Percentiles rank a stretch among this genome's conserved stretches.
These are phyloP conservation scores for Capsicum chinense DNA, from an alignment of 257 asterid species.

Conservation along the genomic window DNA sequence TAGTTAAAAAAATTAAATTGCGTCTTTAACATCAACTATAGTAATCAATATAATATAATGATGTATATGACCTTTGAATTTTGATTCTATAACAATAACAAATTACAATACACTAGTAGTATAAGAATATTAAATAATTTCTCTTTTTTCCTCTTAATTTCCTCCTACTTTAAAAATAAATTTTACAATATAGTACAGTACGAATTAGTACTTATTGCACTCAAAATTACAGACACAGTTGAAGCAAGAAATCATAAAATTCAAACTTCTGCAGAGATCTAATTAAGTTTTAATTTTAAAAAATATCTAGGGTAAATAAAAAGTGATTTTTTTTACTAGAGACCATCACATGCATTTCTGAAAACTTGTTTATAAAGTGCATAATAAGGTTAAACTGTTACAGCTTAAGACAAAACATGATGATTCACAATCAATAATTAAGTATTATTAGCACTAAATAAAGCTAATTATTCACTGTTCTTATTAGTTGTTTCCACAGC, in stretches of 20 bases:
- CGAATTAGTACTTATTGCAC: conserved; percentile 12
- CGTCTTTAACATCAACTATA: background rate
- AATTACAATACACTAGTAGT: background rate
- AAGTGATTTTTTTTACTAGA: background rate
- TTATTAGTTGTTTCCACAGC: conserved; percentile 24
- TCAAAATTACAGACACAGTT: conserved; percentile 9
- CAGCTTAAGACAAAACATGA: conserved; percentile 44
- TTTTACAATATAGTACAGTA: conserved; percentile 10
- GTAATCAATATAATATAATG: background rate
- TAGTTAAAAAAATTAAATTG: background rate
- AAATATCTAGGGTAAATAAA: background rate
- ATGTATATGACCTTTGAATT: background rate
- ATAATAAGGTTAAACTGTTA: conserved; percentile 8
- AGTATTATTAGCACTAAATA: background rate
- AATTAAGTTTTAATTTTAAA: background rate
- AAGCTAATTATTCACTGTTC: conserved; percentile 9
- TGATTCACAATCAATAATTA: conserved; percentile 20
- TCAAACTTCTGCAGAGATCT: background rate
- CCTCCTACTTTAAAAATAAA: background rate
- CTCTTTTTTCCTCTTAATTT: background rate
- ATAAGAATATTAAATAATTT: background rate
- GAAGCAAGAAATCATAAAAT: background rate
- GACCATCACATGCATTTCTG: conserved; percentile 23
- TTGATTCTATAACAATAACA: background rate
- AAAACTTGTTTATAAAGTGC: conserved; percentile 17